Evolutionary conservation across 805 yeast species (phyloP).

Genomic region (Cyberlindnera mississippiensis): DNA sequence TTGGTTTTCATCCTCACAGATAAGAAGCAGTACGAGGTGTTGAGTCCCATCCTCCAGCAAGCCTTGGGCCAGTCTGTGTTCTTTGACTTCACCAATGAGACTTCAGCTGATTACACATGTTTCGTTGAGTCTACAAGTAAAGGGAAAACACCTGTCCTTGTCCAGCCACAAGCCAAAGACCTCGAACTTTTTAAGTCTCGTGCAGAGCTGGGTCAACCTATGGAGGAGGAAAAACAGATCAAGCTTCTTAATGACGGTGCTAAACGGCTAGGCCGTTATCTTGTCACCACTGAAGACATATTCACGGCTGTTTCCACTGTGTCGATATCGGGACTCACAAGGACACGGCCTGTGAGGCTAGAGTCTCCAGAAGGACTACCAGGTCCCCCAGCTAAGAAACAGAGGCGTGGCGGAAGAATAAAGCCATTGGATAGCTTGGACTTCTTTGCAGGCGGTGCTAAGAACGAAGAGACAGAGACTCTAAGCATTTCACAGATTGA

Average conservation of each 20-base stretch:
- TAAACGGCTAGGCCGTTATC: constrained; percentile 16
- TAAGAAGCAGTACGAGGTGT: constrained; percentile 17
- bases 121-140: not conserved
- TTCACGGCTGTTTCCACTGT: constrained; percentile 24
- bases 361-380: constrained; percentile 1
- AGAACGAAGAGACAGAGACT: constrained; percentile 1
- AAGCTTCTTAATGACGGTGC: constrained; percentile 5
- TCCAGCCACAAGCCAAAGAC: constrained; percentile 2
- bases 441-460: constrained; percentile 38
- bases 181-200: constrained; percentile 4
- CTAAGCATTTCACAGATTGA: not conserved
- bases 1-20: constrained; percentile 27
- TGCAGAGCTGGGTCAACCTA: not conserved
- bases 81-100: not conserved
- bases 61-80: constrained; percentile 12
- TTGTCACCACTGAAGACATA: constrained; percentile 28
- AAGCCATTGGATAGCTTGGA: constrained; percentile 34
- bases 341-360: constrained; percentile 12
- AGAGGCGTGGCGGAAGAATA: constrained; percentile 20
- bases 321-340: constrained; percentile 11
- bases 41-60: constrained; percentile 24
- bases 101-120: constrained; percentile 4
- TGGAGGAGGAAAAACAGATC: constrained; percentile 2
- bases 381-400: constrained; percentile 13
- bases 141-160: constrained; percentile 1